Base-by-base conservation (phyloP, 257 asterid species). In the Coffea eugenioides region DNA sequence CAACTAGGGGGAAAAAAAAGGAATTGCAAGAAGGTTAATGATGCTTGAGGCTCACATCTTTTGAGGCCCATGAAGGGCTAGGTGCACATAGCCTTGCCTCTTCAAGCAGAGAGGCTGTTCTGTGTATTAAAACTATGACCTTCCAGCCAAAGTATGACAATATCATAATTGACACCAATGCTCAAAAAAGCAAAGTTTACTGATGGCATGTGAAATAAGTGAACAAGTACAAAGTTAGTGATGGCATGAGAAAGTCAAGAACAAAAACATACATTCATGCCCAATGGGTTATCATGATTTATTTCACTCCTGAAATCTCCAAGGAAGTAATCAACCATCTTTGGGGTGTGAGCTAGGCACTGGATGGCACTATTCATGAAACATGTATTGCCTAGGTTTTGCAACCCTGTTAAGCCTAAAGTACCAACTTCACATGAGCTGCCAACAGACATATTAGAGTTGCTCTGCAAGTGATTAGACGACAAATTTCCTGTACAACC, bases 301-400 rank as follows among this genome's bases (percentile, higher is more conserved):
- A 96, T 92, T 83, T 96, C 97, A 85, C 83, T 90, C 88, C 67
- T 90, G 88, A 90, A 96, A 83, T 96, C 97, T 81, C 97, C 97
- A 79, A 96, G 99, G 88, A 96, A 96, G 92, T 89, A 96, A 89
- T 94, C 99, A 77, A 93, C 97, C 74, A 96, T 92, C 93, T 90
- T 92, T 49, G 98, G 98, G 0, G 98, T 96, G 84, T 94, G 99
- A 49, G 92, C 97, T 80, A 96, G 88, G 84, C 99, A 96, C 86
- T 96, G 99, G 79, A 96, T 87, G 84, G 97, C 88, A 81, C 98
- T 96, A 86, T 96, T 96, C 98, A 96, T 96, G 89, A 95, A 95
- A 87, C 98, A 95, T 76, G 98, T 95, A 84, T 95, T 95, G 76
- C 99, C 99, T 80, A 96, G 91, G 79, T 96, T 96, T 76, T 96